These are phyloP conservation scores for Santalum album DNA, from an alignment of 164 flowering plant species.

Conservation along the genomic window DNA sequence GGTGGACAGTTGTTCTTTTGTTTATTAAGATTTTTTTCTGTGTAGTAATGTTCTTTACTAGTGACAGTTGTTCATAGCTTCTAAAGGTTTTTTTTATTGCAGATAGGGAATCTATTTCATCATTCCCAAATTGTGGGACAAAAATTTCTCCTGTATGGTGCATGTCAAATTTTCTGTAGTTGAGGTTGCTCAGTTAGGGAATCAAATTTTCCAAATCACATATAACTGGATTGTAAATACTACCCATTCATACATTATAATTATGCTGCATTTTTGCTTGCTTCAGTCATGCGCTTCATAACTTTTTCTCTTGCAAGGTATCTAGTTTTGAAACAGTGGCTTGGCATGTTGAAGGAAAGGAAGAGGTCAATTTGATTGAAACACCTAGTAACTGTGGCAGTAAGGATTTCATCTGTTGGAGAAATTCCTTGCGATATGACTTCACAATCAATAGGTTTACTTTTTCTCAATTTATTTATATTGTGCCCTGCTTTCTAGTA, in stretches of 20 bases:
- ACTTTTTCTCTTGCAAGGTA: slow-evolving; percentile 31
- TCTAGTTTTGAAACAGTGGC: slow-evolving; percentile 71
- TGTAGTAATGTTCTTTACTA: background rate
- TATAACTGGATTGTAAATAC: too few species aligned
- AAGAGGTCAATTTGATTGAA: slow-evolving; percentile 18
- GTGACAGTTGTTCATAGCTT: background rate
- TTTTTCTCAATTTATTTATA: too few species aligned
- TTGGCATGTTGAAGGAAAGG: slow-evolving; percentile 17
- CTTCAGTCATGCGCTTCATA: background rate
- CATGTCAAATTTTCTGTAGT: slow-evolving; percentile 30
- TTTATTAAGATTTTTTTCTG: background rate
- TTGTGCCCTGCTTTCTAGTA: too few species aligned
- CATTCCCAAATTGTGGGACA: slow-evolving; percentile 48
- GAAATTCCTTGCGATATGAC: slow-evolving; percentile 56
- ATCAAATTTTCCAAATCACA: too few species aligned
- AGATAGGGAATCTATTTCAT: slow-evolving; percentile 45
- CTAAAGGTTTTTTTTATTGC: slow-evolving; percentile 6
- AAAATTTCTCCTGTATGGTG: slow-evolving; percentile 72
- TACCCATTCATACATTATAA: too few species aligned
- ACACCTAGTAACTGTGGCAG: slow-evolving; percentile 35
- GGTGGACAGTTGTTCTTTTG: slow-evolving; percentile 71
- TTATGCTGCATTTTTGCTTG: too few species aligned
- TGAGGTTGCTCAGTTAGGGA: slow-evolving; percentile 72
- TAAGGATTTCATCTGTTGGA: slow-evolving; percentile 54
- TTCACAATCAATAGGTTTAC: slow-evolving; percentile 81